Conservation (phyloP, 352 stramenopile genomes). For the Globisporangium cylindrosporum region DNA sequence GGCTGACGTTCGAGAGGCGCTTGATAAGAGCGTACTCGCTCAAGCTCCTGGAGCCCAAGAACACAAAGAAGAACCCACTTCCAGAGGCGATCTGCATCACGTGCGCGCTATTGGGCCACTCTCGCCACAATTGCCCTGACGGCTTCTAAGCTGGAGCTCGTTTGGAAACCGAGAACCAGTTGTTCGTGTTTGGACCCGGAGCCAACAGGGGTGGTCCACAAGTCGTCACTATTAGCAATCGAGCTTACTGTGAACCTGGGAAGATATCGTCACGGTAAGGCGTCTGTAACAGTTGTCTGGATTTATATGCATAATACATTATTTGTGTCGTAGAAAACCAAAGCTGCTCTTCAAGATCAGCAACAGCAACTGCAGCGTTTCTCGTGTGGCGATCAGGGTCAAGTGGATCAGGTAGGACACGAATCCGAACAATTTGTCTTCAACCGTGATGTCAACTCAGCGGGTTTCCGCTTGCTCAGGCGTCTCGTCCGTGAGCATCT, state of each 20-base stretch:
- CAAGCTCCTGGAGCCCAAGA: constrained; percentile 36
- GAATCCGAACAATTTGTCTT: no score
- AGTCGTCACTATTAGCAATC: not conserved
- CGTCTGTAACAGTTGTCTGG: not conserved
- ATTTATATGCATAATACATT: not conserved
- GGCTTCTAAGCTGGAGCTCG: constrained; percentile 34
- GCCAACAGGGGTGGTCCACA: not conserved
- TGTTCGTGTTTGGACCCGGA: not conserved
- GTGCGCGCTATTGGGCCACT: constrained; percentile 46
- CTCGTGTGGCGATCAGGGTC: no score
- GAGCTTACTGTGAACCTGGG: not conserved
- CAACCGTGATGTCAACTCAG: no score
- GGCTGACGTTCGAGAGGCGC: constrained; percentile 53
- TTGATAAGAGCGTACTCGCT: constrained; percentile 59
- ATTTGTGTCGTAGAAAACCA: not conserved
- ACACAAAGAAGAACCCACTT: constrained; percentile 6
- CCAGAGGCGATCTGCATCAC: constrained; percentile 51
- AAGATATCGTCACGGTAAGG: not conserved
- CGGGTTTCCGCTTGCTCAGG: no score
- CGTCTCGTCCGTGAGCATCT: no score
- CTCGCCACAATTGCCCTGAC: constrained; percentile 47
- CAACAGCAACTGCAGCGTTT: not conserved
- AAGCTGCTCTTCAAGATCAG: not conserved
- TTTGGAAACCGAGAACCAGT: not conserved
- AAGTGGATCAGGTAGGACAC: no score